Evolutionary conservation across 177 flowering plant genomes (phyloP).

Genomic region (Vitis hybrid): DNA sequence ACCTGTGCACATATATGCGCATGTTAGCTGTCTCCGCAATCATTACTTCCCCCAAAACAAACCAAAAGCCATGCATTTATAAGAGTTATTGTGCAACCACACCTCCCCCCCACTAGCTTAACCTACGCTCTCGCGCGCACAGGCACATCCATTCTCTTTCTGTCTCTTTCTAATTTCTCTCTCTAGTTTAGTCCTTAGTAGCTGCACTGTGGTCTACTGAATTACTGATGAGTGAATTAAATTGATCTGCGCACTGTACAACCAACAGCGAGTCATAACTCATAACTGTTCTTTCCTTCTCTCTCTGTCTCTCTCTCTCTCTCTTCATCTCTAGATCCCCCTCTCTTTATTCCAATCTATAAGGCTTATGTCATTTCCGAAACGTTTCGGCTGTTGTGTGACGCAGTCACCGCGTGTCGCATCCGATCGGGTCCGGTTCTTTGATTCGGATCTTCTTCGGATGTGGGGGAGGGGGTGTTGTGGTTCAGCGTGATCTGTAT

Average conservation of each 20-base stretch:
- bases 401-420: slow-evolving; percentile 15
- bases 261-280: slow-evolving; percentile 6
- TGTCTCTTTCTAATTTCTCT: not conserved
- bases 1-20: slow-evolving; percentile 12
- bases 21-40: slow-evolving; percentile 24
- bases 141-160: not conserved
- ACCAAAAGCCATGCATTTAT: slow-evolving; percentile 9
- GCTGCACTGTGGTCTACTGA: not conserved
- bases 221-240: slow-evolving; percentile 8
- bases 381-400: slow-evolving; percentile 8
- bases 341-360: not conserved
- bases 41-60: slow-evolving; percentile 1
- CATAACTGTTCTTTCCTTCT: slow-evolving; percentile 13
- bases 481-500: too few relatives aligned
- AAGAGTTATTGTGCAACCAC: not conserved
- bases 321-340: not conserved
- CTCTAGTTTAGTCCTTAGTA: too few relatives aligned
- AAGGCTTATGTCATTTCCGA: slow-evolving; percentile 33
- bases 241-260: slow-evolving; percentile 14
- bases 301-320: slow-evolving; percentile 11
- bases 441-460: not conserved
- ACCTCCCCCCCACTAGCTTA: not conserved
- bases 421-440: slow-evolving; percentile 36
- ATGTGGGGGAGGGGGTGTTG: too few relatives aligned
- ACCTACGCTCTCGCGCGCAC: slow-evolving; percentile 16